Percentiles rank a stretch among this genome's conserved stretches.
These are phyloP conservation scores for Russula earlei DNA, from an alignment of 768 basidiomycete genomes.

Conservation along the genomic window DNA sequence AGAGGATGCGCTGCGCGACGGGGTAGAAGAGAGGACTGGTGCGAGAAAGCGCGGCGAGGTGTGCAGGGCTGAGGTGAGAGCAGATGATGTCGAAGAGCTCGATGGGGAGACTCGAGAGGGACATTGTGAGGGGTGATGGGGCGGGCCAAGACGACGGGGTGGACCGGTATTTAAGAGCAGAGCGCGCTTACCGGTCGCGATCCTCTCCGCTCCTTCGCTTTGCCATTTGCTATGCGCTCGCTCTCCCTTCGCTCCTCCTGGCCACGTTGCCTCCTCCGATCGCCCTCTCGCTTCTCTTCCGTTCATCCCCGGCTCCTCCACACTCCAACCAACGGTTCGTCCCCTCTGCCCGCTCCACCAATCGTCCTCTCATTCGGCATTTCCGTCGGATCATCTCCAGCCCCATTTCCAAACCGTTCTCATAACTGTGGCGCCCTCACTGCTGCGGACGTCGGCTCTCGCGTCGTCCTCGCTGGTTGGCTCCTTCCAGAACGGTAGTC, in stretches of 20 bases:
- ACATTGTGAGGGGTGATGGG: conserved; percentile 29
- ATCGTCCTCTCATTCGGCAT: conserved; percentile 3
- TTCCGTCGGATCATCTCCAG: conserved; percentile 14
- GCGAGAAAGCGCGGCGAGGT: conserved; percentile 43
- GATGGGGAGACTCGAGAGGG: conserved; percentile 40
- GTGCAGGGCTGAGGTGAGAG: conserved; percentile 21
- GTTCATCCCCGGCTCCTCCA: not conserved
- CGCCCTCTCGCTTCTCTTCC: not conserved
- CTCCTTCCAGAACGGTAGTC: conserved; percentile 73
- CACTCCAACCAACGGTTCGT: not conserved
- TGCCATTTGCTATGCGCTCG: not conserved
- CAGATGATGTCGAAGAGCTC: conserved; percentile 55
- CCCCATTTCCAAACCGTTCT: conserved; percentile 22
- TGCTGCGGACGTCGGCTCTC: conserved; percentile 16
- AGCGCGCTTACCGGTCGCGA: not conserved
- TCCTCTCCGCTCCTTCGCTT: not conserved
- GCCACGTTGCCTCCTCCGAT: not conserved
- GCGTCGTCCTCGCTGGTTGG: conserved; percentile 73
- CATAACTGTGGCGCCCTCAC: conserved; percentile 23
- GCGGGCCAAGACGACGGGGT: not conserved
- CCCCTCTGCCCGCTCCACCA: not conserved
- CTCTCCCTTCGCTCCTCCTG: not conserved
- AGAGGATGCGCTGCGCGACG: conserved; percentile 54
- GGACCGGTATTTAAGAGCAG: not conserved
- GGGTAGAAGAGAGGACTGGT: conserved; percentile 34